Base-by-base conservation (phyloP, 805 yeast genomes). In the Candida nonsorbophila region DNA sequence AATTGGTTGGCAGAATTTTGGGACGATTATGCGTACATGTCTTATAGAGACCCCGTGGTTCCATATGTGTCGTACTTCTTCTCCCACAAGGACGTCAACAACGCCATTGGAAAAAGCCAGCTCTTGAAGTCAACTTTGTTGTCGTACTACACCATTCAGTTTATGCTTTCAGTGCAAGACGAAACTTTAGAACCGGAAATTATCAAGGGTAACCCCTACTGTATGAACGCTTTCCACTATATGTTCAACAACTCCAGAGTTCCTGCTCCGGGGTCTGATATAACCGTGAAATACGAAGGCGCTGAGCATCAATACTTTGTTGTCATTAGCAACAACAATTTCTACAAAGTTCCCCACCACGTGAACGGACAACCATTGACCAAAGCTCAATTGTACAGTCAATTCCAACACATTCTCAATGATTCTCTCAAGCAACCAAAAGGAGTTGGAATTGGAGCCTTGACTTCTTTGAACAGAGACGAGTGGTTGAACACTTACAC, bases 1-100 rank as follows among this genome's bases (percentile, higher is more conserved):
- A 90, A 90, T 56, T 90, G 98, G 98, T 69, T 90, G 47, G 74
- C 83, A 26, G 80, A 75, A 36, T 86, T 81, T 71, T 90, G 98
- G 98, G 95, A 90, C 55, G 82, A 84, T 46, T 84, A 83, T 43
- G 95, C 96, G 13, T 90, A 90, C 59, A 67, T 90, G 66, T 77
- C 82, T 22, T 88, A 86, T 62, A 72, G 92, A 42, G 97, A 86
- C 56, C 95, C 97, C 0, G 84, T 90, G n/a, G 84, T 84, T 16
- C 97, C 97, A 8, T 88, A 79, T 51, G 95, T 86, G 20, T 83
- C 95, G 13, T 90, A 90, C 64, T 92, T 86, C 45, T 90, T 74
- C 61, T 72, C 79, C 30, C 95, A 90, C 63, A 80, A 75, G 55
- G 90, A 84, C 45, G 56, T 81, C 37, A 44, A 48, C 40, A 71